Evolutionary conservation across 2,329 filamentous ascomycete genomes (phyloP), one percentile per base, ranked within the genome.

Genomic region (Fusarium beomiforme): DNA sequence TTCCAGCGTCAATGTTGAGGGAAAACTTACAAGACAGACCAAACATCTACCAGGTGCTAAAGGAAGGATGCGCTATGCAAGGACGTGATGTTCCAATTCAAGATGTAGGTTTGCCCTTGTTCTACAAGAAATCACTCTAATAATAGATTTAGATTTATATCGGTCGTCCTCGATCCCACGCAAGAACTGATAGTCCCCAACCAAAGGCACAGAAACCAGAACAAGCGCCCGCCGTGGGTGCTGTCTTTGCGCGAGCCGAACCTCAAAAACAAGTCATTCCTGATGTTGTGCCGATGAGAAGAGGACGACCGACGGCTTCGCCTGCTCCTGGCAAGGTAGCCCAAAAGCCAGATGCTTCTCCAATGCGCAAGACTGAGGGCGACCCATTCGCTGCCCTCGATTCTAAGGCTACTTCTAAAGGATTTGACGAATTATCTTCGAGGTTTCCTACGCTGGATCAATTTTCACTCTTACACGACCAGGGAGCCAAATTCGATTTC

Each of bases 311-410:
- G 26, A 80, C 80, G 8, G 77, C 83, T 19, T 79, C 82, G 12
- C 82, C 83, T 23, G 76, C 79, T 29, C 72, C 75, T 31, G 54
- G 76, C 60, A 63, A 74, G 12, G 43, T 72, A 8, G 85, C 86
- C 8, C 85, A 75, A 75, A 84, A 67, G 75, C 83, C 88, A 87
- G 57, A 91, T 84, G 74, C 93, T 8, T 92, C 93, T 1, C 88
- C 90, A 72, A 88, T 91, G 70, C 66, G 75, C 16, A 90, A 91
- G 43, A 88, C 90, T 3, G 86, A 87, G 29, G 90, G 88, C 49
- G 96, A 99, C 79, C 96, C 96, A 0, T 99, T 98, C 79, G 94
- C 94, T 21, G 94, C 93, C 1, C 86, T 99, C 29, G 96, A 99
- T 79, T 88, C 91, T 4, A 90, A 79, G 39, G 33, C 74, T 6